Base-by-base conservation (phyloP, 176 grass and related monocot species). In the Guadua angustifolia region DNA sequence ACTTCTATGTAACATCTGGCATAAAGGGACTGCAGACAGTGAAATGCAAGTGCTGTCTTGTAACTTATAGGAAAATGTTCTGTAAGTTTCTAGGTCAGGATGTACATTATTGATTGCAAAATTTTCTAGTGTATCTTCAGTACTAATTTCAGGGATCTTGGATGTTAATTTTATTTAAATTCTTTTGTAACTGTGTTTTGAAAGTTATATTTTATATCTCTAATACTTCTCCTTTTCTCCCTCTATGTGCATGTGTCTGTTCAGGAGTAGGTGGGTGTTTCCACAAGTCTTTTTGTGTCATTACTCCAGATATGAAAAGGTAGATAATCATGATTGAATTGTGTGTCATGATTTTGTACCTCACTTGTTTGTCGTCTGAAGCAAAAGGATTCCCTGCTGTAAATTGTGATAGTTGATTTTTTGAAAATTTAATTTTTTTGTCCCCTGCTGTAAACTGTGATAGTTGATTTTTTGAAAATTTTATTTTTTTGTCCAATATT, bases 81-180 rank as follows among this genome's bases (percentile, higher is more conserved):
- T 86, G 87, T 86, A 83, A 89, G 87, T 89, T 92, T 88, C 83
- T 89, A 89, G 87, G 25, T 89, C 86, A 86, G 86, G 80, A 57
- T 89, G 90, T 89, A 92, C 87, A 88, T 92, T 89, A 83, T 83
- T 90, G 75, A 92, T 92, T 83, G 79, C 87, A 92, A 92, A 89
- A 86, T 49, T 92, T 89, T 86, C 84, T 89, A 86, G 83, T 65
- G 62, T 86, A 86, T 83, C 71, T 86, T 86, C 66, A 92, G 87
- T 80, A 86, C 90, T 86, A 91, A 89, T 92, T 82, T 92, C 79
- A 92, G 83, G 78, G 69, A 80, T 84, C 43, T 75, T 83, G 68
- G 76, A 75, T 84, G 84, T 90, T 87, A 68, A 69, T 83, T 87
- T 85, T 65, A 85, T 88, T 92, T 78, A 73, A 66, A 92, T 88